Percentiles rank a stretch among this genome's conserved stretches.
phyloP scores from a whole-genome alignment of 768 basidiomycete genomes.

The Hydnomerulius pinastri region DNA sequence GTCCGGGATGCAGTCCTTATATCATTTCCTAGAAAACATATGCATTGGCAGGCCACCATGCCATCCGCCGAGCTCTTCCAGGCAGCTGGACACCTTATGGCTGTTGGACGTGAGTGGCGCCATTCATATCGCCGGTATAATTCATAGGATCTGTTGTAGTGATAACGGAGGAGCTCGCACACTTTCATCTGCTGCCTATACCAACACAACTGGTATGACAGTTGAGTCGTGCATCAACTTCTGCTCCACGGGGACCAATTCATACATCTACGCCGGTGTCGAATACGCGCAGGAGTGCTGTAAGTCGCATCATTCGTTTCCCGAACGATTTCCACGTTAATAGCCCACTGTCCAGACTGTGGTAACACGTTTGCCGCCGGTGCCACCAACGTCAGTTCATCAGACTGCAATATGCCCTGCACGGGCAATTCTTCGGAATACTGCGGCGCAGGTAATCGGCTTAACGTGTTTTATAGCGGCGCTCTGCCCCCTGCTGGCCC shows the following conservation, averaged over 20 bases:
- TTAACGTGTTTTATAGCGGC: slow-evolving; percentile 70
- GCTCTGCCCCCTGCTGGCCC: slow-evolving; percentile 56
- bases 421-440: slow-evolving; percentile 55
- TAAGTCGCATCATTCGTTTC: slow-evolving; percentile 34
- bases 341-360: slow-evolving; percentile 49
- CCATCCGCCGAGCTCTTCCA: slow-evolving; percentile 40
- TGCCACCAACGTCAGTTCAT: slow-evolving; percentile 42
- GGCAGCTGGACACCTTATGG: slow-evolving; percentile 57
- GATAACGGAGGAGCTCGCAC: slow-evolving; percentile 63
- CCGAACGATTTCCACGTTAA: background rate
- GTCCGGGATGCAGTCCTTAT: background rate
- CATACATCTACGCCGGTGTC: slow-evolving; percentile 66
- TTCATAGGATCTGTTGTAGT: slow-evolving; percentile 32
- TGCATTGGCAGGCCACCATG: slow-evolving; percentile 6
- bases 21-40: slow-evolving; percentile 2
- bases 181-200: slow-evolving; percentile 48
- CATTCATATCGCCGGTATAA: slow-evolving; percentile 10
- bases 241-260: slow-evolving; percentile 36
- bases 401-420: slow-evolving; percentile 66
- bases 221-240: slow-evolving; percentile 50
- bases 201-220: slow-evolving; percentile 59
- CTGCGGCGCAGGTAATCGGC: slow-evolving; percentile 60
- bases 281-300: slow-evolving; percentile 71
- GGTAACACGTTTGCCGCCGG: slow-evolving; percentile 54
- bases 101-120: slow-evolving; percentile 57